Percentiles rank a stretch among this genome's conserved stretches.
Conservation (phyloP, 2,329 filamentous ascomycete species). For the Coleophoma crateriformis region DNA sequence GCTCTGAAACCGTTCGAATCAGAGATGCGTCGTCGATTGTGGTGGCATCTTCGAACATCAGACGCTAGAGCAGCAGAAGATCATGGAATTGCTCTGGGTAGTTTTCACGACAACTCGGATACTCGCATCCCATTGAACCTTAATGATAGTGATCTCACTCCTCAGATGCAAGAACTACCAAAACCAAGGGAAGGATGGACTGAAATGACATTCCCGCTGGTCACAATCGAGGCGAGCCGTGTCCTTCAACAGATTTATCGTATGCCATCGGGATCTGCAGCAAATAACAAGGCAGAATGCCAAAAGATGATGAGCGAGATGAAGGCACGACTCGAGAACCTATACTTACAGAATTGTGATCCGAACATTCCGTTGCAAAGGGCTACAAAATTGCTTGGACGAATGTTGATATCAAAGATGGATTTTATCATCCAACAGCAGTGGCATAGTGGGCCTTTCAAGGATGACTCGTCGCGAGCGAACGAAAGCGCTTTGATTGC, state of each 20-base stretch:
- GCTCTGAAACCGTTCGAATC: slow-evolving; percentile 47
- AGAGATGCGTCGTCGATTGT: slow-evolving; percentile 48
- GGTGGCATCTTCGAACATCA: slow-evolving; percentile 51
- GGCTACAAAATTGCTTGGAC: neutral
- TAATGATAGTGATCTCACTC: slow-evolving; percentile 36
- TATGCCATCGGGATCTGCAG: neutral
- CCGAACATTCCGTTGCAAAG: slow-evolving; percentile 7
- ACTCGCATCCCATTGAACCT: slow-evolving; percentile 42
- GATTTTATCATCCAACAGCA: neutral
- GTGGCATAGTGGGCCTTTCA: neutral
- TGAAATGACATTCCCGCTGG: slow-evolving; percentile 21
- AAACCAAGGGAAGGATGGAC: slow-evolving; percentile 13
- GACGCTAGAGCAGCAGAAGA: slow-evolving; percentile 54
- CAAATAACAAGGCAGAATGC: neutral
- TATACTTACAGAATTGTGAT: slow-evolving; percentile 2
- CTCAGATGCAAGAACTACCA: slow-evolving; percentile 15
- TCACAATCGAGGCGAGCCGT: slow-evolving; percentile 12
- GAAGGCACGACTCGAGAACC: slow-evolving; percentile 10
- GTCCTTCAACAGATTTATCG: slow-evolving; percentile 1
- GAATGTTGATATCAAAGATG: neutral
- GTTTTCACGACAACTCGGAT: slow-evolving; percentile 50
- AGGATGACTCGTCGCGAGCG: neutral
- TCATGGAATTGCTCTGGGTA: slow-evolving; percentile 52
- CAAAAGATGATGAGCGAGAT: slow-evolving; percentile 5
- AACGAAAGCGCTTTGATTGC: neutral